These are phyloP conservation scores for Scheffersomyces cryptocercus DNA, from an alignment of 1,139 yeast species.

Conservation along the genomic window DNA sequence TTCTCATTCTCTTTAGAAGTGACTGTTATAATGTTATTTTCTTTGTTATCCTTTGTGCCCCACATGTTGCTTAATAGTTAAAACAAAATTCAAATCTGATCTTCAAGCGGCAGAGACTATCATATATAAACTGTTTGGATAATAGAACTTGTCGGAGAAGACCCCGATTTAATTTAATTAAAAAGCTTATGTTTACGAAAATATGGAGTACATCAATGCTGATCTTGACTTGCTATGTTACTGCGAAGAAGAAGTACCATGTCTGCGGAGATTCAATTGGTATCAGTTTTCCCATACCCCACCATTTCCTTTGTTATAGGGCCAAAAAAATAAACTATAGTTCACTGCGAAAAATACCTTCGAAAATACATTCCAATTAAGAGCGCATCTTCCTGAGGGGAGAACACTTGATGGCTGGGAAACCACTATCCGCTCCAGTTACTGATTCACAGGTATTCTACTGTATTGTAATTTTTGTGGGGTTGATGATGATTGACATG, in stretches of 20 bases:
- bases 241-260: background rate
- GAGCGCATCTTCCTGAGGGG: background rate
- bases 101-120: background rate
- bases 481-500: background rate
- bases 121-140: background rate
- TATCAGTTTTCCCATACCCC: background rate
- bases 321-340: background rate
- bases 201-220: background rate
- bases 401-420: background rate
- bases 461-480: background rate
- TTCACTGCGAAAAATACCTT: background rate
- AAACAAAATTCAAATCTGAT: background rate
- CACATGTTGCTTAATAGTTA: background rate
- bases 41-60: background rate
- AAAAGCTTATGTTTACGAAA: background rate
- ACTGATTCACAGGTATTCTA: background rate
- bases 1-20: background rate
- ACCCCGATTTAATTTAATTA: background rate
- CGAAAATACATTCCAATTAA: conserved; percentile 5
- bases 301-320: background rate
- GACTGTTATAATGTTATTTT: conserved; percentile 1
- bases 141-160: background rate
- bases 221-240: background rate
- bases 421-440: background rate
- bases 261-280: background rate